Base-by-base conservation (phyloP, 1,284 basidiomycete genomes). In the Ceratobasidium sp. region DNA sequence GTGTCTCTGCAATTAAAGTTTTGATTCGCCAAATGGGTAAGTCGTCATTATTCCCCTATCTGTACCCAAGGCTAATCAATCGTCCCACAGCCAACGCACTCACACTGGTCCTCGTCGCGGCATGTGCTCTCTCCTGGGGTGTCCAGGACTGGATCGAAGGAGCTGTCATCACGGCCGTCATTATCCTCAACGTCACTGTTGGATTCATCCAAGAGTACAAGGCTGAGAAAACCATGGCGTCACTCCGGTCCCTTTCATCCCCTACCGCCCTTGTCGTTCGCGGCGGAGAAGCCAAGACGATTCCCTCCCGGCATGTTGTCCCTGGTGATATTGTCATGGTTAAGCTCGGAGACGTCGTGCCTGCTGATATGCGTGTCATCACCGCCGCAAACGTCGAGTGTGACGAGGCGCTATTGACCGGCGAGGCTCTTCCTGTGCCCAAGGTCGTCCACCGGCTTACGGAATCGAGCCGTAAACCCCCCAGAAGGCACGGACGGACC, bases 121-220 rank as follows among this genome's bases (percentile, higher is more conserved):
- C 88, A 26, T 84, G 90, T 81, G 85, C 85, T 5, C 83, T 89
- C 26, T 88, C 87, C 3, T 87, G 89, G 73, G 89, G 85, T 72
- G 85, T 87, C n/a, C 80, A 84, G 76, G 86, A 87, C 72, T 91
- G 85, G 81, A 86, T 90, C 74, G 87, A 87, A 76, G 88, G 86
- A 23, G 88, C 85, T 62, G 89, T 90, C 53, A 87, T 90, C 72
- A 86, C 86, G 10, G 87, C 85, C 23, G 84, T 91, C 45, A 87
- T 90, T 39, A 79, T 57, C 23, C 62, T 74, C 61, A 81, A 81
- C 76, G 76, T 80, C 50, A 67, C 76, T 50, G 83, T 86, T 60
- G 85, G 85, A 10, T 85, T 84, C 76, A 81, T 85, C 72, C 85
- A 86, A 75, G 86, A 88, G 76, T 85, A 86, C 74, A 80, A 81